Evolutionary conservation across 129 eudicot species (phyloP).

Genomic region (Pseudognaphalium luteoalbum): DNA sequence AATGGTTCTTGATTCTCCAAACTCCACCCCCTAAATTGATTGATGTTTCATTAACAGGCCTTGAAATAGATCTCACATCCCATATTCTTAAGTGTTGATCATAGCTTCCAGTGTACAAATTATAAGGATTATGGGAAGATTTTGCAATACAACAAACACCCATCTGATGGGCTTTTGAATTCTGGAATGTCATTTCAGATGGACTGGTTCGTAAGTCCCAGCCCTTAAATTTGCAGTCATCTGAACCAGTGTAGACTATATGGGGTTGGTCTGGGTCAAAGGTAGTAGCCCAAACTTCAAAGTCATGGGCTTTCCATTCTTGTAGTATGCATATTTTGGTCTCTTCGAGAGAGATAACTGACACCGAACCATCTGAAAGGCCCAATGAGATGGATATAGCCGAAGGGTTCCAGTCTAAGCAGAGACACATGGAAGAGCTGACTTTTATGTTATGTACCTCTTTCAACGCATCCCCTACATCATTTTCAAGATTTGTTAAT

Average conservation of each 20-base stretch:
- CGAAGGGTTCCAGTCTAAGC: conserved; percentile 66
- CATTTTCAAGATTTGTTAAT: not conserved
- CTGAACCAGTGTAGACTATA: conserved; percentile 77
- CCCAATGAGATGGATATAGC: conserved; percentile 68
- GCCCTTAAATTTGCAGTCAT: conserved; percentile 84
- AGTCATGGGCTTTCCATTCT: conserved; percentile 15
- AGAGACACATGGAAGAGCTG: conserved; percentile 77
- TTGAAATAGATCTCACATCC: conserved; percentile 74
- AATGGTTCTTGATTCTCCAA: conserved; percentile 90
- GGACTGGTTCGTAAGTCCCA: conserved; percentile 77
- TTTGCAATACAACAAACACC: conserved; percentile 90
- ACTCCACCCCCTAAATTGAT: conserved; percentile 82
- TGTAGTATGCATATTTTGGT: conserved; percentile 8
- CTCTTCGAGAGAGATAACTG: conserved; percentile 16
- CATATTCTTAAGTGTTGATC: conserved; percentile 76
- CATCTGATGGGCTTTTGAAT: conserved; percentile 68
- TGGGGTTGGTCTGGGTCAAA: conserved; percentile 79
- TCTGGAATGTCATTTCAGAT: conserved; percentile 62
- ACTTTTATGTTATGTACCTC: conserved; percentile 45
- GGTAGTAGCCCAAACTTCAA: conserved; percentile 16
- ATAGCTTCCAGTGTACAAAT: conserved; percentile 74
- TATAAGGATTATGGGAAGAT: conserved; percentile 55
- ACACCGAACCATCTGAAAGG: conserved; percentile 60
- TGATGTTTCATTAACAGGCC: conserved; percentile 70
- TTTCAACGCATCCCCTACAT: conserved; percentile 44